Evolutionary conservation across 768 basidiomycete genomes (phyloP).

Genomic region (Mycena alexandri): DNA sequence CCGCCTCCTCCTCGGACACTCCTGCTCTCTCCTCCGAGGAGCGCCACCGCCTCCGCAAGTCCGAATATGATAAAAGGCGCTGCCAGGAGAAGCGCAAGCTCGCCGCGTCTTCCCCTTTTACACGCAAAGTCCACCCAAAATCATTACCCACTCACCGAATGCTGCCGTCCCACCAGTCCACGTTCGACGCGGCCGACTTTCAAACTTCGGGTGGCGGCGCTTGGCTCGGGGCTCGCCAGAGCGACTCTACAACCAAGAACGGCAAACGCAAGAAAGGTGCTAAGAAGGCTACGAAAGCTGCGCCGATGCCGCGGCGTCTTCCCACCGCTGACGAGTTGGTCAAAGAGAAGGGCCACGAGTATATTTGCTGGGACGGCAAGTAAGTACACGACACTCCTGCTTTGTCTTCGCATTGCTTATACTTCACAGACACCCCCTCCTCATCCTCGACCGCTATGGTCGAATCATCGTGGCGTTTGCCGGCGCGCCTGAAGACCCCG

Average conservation of each 20-base stretch:
- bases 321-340: constrained; percentile 4
- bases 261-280: not conserved
- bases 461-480: constrained; percentile 28
- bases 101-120: not conserved
- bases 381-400: not conserved
- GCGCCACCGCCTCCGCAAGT: not conserved
- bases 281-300: not conserved
- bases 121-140: not conserved
- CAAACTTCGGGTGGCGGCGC: not conserved
- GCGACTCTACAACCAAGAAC: no score
- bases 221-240: not conserved
- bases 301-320: not conserved
- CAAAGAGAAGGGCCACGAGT: not conserved
- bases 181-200: not conserved
- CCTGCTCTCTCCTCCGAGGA: not conserved
- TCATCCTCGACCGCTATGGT: constrained; percentile 25
- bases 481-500: constrained; percentile 30
- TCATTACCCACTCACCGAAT: not conserved
- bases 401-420: not conserved
- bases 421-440: constrained; percentile 2
- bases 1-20: not conserved
- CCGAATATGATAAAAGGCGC: not conserved
- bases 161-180: not conserved
- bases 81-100: not conserved
- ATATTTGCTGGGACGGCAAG: constrained; percentile 22